Percentiles rank a stretch among this genome's conserved stretches.
Conservation (phyloP, 2,329 filamentous ascomycete genomes). For the Exophiala sp. region DNA sequence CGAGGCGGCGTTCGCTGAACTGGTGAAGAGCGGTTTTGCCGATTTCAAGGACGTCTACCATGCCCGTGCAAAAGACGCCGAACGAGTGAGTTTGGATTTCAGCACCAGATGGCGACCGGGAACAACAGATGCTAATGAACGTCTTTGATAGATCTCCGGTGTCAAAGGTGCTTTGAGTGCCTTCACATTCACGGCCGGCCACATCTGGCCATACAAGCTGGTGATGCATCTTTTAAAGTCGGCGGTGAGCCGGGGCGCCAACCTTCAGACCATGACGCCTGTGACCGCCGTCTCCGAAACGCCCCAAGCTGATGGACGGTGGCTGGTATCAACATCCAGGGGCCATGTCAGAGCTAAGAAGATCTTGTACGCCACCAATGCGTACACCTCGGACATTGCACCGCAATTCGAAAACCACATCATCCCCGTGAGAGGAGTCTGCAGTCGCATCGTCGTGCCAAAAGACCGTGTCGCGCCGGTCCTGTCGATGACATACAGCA, state of each 20-base stretch:
- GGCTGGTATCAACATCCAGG: constrained; percentile 46
- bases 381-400: constrained; percentile 71
- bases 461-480: constrained; percentile 15
- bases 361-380: constrained; percentile 72
- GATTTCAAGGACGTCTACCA: constrained; percentile 34
- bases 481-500: constrained; percentile 27
- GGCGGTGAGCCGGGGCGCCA: constrained; percentile 49
- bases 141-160: constrained; percentile 51
- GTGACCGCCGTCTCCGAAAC: constrained; percentile 25
- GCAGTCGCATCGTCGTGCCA: constrained; percentile 32
- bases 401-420: constrained; percentile 68
- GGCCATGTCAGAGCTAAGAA: constrained; percentile 47
- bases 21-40: constrained; percentile 27
- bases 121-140: neutral
- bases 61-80: constrained; percentile 19
- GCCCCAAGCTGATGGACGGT: constrained; percentile 13
- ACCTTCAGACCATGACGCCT: constrained; percentile 53
- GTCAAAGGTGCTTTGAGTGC: constrained; percentile 37
- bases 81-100: constrained; percentile 25
- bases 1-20: constrained; percentile 30
- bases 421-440: constrained; percentile 66
- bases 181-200: constrained; percentile 33
- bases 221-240: constrained; percentile 66
- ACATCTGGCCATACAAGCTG: constrained; percentile 72
- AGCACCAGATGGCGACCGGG: neutral